Evolutionary conservation across 164 flowering plant species (phyloP), one percentile per base, ranked within the genome.

Genomic region (Protea cynaroides): DNA sequence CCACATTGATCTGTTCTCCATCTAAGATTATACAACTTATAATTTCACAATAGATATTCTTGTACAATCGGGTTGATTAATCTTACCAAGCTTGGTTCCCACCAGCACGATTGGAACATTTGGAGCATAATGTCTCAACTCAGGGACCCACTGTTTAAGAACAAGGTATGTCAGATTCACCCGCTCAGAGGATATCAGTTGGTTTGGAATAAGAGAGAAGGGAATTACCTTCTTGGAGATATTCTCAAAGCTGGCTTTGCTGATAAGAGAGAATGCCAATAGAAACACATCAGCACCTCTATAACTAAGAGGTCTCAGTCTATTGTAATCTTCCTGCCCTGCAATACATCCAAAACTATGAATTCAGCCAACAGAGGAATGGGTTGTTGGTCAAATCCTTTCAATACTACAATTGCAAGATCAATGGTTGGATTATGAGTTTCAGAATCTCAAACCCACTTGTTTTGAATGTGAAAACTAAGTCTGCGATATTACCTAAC

Each of bases 241-340:
- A 49, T 87, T 87, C 44, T 85, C 90, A 74, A 82, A 87, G 69
- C 93, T 87, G 12, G 93, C 90, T 65, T 71, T 83, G 81, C 93
- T 87, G 57, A 85, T 83, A 25, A 87, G 90, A 34, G 93, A 85
- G 37, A 87, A 87, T 40, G 90, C 90, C 80, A 87, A 65, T 69
- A 87, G 50, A 70, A 87, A 87, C 59, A 87, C 93, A 77, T 87
- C 93, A 10, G 93, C 93, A 4, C 93, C 93, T 71, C 89, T 79
- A 63, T 87, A 87, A 69, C 93, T 87, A 47, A 87, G 57, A 63
- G 88, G 93, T 79, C 93, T 83, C 51, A 87, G 72, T 77, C 87
- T 82, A 68, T 84, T 85, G 69, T 84, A 85, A 74, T 87, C 93
- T 69, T 87, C 93, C 66, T 87, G 93, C 34, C 93, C 93, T 87